A percentile compares a stretch with the other conserved stretches of the same genome.
phyloP scores from a whole-genome alignment of 257 asterid species.

The Rehmannia glutinosa region DNA sequence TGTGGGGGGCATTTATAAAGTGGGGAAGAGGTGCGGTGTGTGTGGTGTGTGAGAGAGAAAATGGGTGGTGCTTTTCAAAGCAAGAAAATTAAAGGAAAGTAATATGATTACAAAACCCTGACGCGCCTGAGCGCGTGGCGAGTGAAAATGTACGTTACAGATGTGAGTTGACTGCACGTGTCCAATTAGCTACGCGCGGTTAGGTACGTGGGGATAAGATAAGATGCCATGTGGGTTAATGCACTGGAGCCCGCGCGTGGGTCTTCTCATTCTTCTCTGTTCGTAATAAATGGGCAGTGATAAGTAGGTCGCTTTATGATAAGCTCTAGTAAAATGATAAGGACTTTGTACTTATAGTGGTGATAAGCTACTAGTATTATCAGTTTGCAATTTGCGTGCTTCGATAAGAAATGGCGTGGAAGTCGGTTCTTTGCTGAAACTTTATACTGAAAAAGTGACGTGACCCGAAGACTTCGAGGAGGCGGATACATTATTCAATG shows the following conservation, averaged over 20 bases:
- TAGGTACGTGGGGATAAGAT: conserved; percentile 19
- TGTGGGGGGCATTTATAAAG: conserved; percentile 21
- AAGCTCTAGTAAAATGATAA: background rate
- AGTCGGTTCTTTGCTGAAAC: too few relatives aligned
- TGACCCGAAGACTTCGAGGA: too few relatives aligned
- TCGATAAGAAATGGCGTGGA: background rate
- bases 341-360: too few relatives aligned
- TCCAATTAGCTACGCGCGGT: background rate
- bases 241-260: conserved; percentile 18
- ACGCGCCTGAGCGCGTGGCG: conserved; percentile 23
- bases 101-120: background rate
- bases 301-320: background rate
- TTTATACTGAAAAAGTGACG: too few relatives aligned
- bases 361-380: accelerated
- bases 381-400: background rate
- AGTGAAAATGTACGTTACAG: background rate
- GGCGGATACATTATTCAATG: too few relatives aligned
- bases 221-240: conserved; percentile 6
- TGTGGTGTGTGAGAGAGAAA: conserved; percentile 23
- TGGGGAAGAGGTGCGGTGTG: conserved; percentile 16
- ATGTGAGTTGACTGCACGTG: conserved; percentile 15
- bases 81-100: conserved; percentile 1
- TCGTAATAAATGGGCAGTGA: background rate
- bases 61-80: conserved; percentile 20
- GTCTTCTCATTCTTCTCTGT: background rate